These are phyloP conservation scores for Allomyces macrogynus DNA, from an alignment of 192 early-diverging fungal species.

Conservation along the genomic window DNA sequence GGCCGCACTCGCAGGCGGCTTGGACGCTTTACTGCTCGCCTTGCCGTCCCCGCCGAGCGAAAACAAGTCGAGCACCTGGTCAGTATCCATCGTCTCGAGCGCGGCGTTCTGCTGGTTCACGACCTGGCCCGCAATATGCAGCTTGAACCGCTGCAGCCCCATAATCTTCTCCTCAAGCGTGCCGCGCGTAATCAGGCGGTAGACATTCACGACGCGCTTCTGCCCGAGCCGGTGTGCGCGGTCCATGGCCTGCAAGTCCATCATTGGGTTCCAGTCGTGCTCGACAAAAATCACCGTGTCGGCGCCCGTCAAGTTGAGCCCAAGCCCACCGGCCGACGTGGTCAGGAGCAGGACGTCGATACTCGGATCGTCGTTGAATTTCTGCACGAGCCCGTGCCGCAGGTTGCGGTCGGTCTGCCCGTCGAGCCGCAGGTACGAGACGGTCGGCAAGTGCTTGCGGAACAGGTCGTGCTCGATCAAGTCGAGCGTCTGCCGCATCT, in stretches of 20 bases:
- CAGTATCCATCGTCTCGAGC: slow-evolving; percentile 84
- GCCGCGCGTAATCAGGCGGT: slow-evolving; percentile 88
- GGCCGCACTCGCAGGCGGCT: slow-evolving; percentile 5
- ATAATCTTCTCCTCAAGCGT: slow-evolving; percentile 99
- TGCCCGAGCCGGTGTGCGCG: slow-evolving; percentile 96
- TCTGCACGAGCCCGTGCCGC: slow-evolving; percentile 77
- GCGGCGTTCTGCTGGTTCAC: slow-evolving; percentile 94
- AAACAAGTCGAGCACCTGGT: slow-evolving; percentile 87
- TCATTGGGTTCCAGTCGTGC: slow-evolving; percentile 99
- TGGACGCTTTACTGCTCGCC: slow-evolving; percentile 18
- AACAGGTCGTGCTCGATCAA: slow-evolving; percentile 81
- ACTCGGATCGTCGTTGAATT: slow-evolving; percentile 88
- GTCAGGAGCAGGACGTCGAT: slow-evolving; percentile 89
- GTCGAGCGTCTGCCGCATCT: slow-evolving; percentile 88
- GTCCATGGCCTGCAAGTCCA: slow-evolving; percentile 98
- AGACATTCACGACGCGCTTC: slow-evolving; percentile 92
- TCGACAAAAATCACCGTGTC: slow-evolving; percentile 98
- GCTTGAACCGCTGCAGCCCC: slow-evolving; percentile 95
- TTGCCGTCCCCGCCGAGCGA: slow-evolving; percentile 22
- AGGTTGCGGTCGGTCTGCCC: slow-evolving; percentile 60
- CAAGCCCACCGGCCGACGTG: slow-evolving; percentile 91
- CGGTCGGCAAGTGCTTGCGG: slow-evolving; percentile 54
- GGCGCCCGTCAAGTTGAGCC: slow-evolving; percentile 94
- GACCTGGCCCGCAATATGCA: slow-evolving; percentile 86
- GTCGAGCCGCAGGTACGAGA: slow-evolving; percentile 86